phyloP scores from a whole-genome alignment of 2,329 filamentous ascomycete species.

The Hawksworthiomyces lignivorus region DNA sequence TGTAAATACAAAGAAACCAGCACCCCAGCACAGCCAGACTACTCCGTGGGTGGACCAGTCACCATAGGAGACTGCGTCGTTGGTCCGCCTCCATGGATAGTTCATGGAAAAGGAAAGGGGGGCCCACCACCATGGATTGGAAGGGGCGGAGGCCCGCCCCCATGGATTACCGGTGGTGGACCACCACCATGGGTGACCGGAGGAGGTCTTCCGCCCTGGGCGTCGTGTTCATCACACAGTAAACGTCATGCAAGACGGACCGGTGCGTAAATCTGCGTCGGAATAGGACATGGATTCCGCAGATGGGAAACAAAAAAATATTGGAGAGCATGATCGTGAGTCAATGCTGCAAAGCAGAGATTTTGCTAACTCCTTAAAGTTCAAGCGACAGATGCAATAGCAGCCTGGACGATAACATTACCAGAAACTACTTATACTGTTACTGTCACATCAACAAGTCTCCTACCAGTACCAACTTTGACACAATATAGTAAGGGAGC shows the following conservation, averaged over 20 bases:
- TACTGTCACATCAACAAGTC: background rate
- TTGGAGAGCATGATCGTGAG: too few species aligned
- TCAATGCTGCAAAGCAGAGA: too few species aligned
- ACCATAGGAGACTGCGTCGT: background rate
- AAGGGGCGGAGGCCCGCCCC: background rate
- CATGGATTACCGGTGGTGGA: background rate
- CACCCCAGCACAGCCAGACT: background rate
- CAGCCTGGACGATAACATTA: slow-evolving; percentile 2
- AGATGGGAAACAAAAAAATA: too few species aligned
- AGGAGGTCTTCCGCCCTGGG: background rate
- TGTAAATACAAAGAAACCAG: background rate
- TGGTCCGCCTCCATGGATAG: background rate
- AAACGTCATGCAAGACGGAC: background rate
- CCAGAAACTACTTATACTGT: slow-evolving; percentile 7
- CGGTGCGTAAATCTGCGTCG: background rate
- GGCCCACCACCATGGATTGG: background rate
- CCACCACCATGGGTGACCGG: slow-evolving; percentile 7
- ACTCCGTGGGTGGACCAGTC: background rate
- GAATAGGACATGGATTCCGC: too few species aligned
- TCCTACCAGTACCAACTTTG: background rate
- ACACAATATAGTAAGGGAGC: slow-evolving; percentile 1
- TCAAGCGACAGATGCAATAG: background rate
- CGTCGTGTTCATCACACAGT: background rate
- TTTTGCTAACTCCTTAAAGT: too few species aligned
- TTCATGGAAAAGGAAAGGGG: background rate